phyloP scores from a whole-genome alignment of 2,329 filamentous ascomycete genomes.

The Nannizzia gypsea region DNA sequence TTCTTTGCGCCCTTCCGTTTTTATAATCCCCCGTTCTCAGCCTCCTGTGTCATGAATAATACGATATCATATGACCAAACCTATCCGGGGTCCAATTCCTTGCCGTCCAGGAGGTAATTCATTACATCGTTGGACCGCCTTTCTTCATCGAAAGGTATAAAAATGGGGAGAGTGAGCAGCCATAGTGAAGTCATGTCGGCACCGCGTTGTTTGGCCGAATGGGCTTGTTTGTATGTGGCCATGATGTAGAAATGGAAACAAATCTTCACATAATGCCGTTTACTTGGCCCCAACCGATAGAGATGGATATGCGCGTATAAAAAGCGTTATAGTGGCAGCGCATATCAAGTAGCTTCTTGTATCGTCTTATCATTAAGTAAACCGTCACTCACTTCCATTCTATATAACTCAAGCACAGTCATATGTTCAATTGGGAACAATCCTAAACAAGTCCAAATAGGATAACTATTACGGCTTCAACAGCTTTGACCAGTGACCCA shows the following conservation, averaged over 20 bases:
- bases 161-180: background rate
- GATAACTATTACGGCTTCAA: constrained; percentile 24
- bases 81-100: background rate
- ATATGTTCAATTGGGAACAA: background rate
- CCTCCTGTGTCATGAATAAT: constrained; percentile 6
- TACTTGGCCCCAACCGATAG: background rate
- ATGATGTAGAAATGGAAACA: background rate
- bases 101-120: background rate
- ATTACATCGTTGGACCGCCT: background rate
- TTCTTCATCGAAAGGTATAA: background rate
- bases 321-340: background rate
- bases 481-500: constrained; percentile 25
- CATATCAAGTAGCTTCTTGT: background rate
- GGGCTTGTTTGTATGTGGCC: background rate
- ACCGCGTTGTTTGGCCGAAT: background rate
- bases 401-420: background rate
- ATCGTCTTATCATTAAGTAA: background rate
- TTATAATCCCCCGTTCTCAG: background rate
- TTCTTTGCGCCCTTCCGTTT: constrained; percentile 13
- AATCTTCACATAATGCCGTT: background rate
- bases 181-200: background rate
- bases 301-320: background rate
- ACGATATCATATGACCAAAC: constrained; percentile 6
- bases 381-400: background rate
- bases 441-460: constrained; percentile 19